Conservation (phyloP, 768 basidiomycete species). For the Nevesoporus exiguus region DNA sequence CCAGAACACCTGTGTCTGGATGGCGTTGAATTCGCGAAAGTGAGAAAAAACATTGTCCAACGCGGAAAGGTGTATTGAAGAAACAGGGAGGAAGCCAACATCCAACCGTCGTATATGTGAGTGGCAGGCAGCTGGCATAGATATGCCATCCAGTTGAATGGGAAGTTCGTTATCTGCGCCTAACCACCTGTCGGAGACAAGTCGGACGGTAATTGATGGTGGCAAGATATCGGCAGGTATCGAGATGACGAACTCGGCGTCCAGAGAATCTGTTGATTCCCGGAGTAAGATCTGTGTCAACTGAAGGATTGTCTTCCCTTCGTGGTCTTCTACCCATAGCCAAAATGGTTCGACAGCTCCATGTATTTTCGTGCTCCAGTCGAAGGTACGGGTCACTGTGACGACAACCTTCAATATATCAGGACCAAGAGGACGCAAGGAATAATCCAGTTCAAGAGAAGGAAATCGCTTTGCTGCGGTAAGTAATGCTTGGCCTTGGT, state of each 20-base stretch:
- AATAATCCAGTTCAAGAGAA: constrained; percentile 57
- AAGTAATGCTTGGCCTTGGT: constrained; percentile 75
- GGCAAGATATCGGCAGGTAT: constrained; percentile 58
- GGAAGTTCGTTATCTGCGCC: constrained; percentile 76
- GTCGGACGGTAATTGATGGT: constrained; percentile 66
- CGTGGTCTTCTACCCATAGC: constrained; percentile 91
- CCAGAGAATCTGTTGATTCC: constrained; percentile 53
- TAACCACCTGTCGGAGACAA: constrained; percentile 89
- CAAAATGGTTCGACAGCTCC: constrained; percentile 84
- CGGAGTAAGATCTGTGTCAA: constrained; percentile 70
- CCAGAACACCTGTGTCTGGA: constrained; percentile 93
- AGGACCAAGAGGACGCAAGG: constrained; percentile 75
- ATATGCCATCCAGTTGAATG: constrained; percentile 61
- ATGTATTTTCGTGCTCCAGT: constrained; percentile 77
- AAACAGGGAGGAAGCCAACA: constrained; percentile 68
- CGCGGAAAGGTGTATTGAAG: constrained; percentile 42
- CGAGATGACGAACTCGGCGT: constrained; percentile 79
- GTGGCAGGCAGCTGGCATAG: constrained; percentile 66
- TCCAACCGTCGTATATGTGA: constrained; percentile 63
- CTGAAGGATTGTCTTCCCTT: constrained; percentile 80
- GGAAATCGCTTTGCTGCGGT: constrained; percentile 86
- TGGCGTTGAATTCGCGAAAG: constrained; percentile 65
- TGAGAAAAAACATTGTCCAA: constrained; percentile 45
- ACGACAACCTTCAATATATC: constrained; percentile 80
- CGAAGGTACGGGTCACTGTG: constrained; percentile 62